Percentiles rank a stretch among this genome's conserved stretches.
phyloP scores from a whole-genome alignment of 2,329 filamentous ascomycete species.

The Epicoccum nigrum region DNA sequence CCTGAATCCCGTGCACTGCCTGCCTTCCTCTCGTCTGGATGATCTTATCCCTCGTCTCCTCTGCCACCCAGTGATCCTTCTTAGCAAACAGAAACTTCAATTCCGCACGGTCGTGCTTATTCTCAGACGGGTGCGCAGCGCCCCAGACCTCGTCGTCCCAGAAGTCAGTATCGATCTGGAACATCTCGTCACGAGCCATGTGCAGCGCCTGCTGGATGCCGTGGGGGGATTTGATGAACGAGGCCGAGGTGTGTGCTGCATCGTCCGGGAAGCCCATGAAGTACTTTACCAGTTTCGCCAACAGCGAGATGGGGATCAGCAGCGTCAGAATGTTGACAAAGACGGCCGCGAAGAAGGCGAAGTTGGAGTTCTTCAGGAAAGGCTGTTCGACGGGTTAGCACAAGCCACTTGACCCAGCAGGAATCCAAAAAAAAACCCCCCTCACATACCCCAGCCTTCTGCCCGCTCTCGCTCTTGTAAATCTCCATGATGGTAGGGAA shows the following conservation, averaged over 20 bases:
- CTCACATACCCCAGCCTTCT: constrained; percentile 48
- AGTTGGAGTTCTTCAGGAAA: constrained; percentile 35
- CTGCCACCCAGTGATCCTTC: constrained; percentile 67
- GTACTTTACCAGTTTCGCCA: constrained; percentile 51
- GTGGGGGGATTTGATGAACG: constrained; percentile 55
- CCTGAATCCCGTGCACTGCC: constrained; percentile 8
- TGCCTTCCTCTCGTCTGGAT: constrained; percentile 52
- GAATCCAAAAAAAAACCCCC: too few species aligned
- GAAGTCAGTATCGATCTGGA: constrained; percentile 60
- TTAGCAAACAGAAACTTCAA: constrained; percentile 65
- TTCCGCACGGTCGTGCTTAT: constrained; percentile 49
- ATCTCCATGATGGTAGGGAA: constrained; percentile 58
- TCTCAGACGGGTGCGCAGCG: constrained; percentile 38
- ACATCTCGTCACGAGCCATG: constrained; percentile 65
- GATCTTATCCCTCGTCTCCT: constrained; percentile 62
- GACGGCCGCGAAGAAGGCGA: constrained; percentile 35
- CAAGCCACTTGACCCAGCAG: constrained; percentile 4
- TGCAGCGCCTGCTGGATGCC: constrained; percentile 64
- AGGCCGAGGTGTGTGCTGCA: constrained; percentile 56
- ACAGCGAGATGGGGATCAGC: constrained; percentile 48
- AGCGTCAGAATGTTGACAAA: constrained; percentile 53
- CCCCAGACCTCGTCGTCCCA: constrained; percentile 68
- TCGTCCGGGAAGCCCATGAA: constrained; percentile 53
- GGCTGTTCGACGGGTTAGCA: constrained; percentile 21
- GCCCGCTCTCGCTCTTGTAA: constrained; percentile 51